These are phyloP conservation scores for Pseudonitzschia pungens DNA, from an alignment of 108 stramenopile species.

Conservation along the genomic window DNA sequence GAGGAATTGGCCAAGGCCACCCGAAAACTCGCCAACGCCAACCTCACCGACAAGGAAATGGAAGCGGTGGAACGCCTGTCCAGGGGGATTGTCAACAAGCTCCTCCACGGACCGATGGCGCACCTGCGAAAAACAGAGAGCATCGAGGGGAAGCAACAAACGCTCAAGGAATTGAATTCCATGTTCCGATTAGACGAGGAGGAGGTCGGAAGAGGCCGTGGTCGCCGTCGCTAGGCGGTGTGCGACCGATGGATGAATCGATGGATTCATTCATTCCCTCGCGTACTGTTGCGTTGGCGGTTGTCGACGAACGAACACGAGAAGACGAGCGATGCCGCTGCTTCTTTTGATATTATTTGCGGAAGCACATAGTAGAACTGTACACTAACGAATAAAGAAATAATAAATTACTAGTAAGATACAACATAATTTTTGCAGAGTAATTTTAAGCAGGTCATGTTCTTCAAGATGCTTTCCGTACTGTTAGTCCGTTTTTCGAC, in stretches of 20 bases:
- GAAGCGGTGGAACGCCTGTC: conserved; percentile 95
- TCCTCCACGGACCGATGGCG: conserved; percentile 97
- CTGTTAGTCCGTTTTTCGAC: too few species aligned
- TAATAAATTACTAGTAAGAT: background rate
- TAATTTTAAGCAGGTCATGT: too few species aligned
- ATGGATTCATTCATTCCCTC: too few species aligned
- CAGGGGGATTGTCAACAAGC: conserved; percentile 96
- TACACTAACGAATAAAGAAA: conserved; percentile 1
- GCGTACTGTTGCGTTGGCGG: background rate
- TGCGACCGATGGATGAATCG: too few species aligned
- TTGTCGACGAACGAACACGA: background rate
- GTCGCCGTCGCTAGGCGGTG: conserved; percentile 25
- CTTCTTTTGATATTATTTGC: background rate
- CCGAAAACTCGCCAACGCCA: conserved; percentile 80
- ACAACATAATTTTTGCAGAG: background rate
- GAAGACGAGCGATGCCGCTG: background rate
- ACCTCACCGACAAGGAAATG: conserved; percentile 88
- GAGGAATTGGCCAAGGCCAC: conserved; percentile 92
- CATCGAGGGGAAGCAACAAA: conserved; percentile 81
- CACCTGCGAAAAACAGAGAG: conserved; percentile 89
- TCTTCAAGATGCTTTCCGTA: too few species aligned
- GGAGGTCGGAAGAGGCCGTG: conserved; percentile 37
- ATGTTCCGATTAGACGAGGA: conserved; percentile 93
- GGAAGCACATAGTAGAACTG: background rate
- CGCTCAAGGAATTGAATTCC: conserved; percentile 86